These are phyloP conservation scores for Vicia sativa DNA, from an alignment of 306 rosid genomes.

Conservation along the genomic window DNA sequence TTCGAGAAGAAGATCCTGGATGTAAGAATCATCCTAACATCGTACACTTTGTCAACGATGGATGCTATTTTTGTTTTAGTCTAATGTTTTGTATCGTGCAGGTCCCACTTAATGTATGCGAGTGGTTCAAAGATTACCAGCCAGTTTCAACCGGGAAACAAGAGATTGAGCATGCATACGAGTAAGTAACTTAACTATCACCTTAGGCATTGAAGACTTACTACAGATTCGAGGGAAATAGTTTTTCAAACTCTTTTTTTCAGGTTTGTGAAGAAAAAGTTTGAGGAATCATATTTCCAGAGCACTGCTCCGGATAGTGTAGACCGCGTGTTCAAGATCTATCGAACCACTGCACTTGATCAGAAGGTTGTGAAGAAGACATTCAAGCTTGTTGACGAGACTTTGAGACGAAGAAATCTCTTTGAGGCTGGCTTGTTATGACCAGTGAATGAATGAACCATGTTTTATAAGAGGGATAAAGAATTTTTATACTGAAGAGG, in stretches of 20 bases:
- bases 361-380: constrained; percentile 99
- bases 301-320: constrained; percentile 88
- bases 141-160: constrained; percentile 89
- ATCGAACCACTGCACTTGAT: constrained; percentile 95
- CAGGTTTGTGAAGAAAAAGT: constrained; percentile 98
- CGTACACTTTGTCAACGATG: constrained; percentile 23
- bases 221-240: neutral
- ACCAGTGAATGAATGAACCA: constrained; percentile 32
- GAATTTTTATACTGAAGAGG: constrained; percentile 40
- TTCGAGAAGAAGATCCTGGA: constrained; percentile 91
- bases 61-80: constrained; percentile 38
- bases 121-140: constrained; percentile 96
- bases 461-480: constrained; percentile 23
- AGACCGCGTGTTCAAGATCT: constrained; percentile 89
- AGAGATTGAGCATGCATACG: constrained; percentile 91
- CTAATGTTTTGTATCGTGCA: constrained; percentile 49
- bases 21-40: constrained; percentile 52
- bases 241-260: neutral
- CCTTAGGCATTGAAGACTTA: constrained; percentile 15
- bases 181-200: constrained; percentile 60
- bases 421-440: constrained; percentile 94
- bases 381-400: constrained; percentile 96
- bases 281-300: constrained; percentile 90
- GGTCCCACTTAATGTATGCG: constrained; percentile 90
- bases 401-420: constrained; percentile 90